Evolutionary conservation across 1,139 yeast genomes (phyloP).

Genomic region (Yamadazyma diddensiae): DNA sequence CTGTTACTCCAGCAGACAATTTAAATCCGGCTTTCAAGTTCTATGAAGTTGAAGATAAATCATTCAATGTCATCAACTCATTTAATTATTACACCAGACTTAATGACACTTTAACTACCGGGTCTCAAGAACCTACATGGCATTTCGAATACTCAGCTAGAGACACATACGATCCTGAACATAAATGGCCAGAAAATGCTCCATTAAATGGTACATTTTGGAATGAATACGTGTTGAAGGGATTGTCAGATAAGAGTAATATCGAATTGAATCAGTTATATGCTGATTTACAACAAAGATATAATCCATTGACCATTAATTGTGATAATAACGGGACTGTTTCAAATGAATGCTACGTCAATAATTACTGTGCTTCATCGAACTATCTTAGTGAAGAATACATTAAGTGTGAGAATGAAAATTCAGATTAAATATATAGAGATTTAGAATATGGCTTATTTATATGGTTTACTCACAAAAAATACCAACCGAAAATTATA

Average conservation of each 20-base stretch:
- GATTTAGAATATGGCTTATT: too few relatives aligned
- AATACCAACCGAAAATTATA: too few relatives aligned
- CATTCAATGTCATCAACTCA: constrained; percentile 61
- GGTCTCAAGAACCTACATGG: constrained; percentile 54
- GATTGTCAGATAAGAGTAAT: constrained; percentile 32
- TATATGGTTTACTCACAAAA: too few relatives aligned
- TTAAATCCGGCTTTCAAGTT: constrained; percentile 72
- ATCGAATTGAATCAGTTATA: constrained; percentile 45
- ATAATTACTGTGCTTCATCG: constrained; percentile 42
- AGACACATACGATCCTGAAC: constrained; percentile 43
- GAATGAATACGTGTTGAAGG: constrained; percentile 40
- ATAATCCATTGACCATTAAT: constrained; percentile 34
- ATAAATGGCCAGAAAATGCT: constrained; percentile 47
- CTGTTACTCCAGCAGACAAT: constrained; percentile 59
- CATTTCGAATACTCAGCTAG: constrained; percentile 53
- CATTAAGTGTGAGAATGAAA: constrained; percentile 8
- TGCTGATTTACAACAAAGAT: constrained; percentile 46
- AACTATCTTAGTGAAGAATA: constrained; percentile 12
- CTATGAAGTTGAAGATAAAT: constrained; percentile 62
- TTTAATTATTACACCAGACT: constrained; percentile 53
- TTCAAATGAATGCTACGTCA: constrained; percentile 33
- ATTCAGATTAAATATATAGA: not conserved
- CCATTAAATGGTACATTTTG: constrained; percentile 62
- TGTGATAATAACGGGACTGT: constrained; percentile 36
- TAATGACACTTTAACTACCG: constrained; percentile 49